Evolutionary conservation across 306 rosid genomes (phyloP).

Genomic region (Cajanus cajan): DNA sequence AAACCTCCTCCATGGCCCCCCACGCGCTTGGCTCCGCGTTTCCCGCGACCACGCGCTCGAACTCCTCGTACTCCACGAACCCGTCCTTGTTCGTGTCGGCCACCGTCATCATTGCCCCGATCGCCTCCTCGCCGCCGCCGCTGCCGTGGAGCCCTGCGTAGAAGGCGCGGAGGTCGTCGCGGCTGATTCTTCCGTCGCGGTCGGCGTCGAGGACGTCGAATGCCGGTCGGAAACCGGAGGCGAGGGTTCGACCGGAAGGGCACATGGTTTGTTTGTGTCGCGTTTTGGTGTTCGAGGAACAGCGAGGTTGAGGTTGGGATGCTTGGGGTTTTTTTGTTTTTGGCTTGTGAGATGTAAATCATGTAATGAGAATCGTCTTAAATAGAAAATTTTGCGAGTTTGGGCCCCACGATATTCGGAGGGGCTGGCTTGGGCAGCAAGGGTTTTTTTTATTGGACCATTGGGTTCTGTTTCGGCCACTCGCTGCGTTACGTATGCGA

Average conservation of each 20-base stretch:
- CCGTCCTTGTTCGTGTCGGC: conserved; percentile 86
- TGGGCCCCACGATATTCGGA: conserved; percentile 20
- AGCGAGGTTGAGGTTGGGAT: no score
- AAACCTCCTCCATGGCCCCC: conserved; percentile 78
- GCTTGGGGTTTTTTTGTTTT: not conserved
- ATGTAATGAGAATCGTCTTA: not conserved
- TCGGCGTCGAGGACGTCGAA: conserved; percentile 78
- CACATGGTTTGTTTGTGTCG: conserved; percentile 41
- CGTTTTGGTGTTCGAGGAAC: not conserved
- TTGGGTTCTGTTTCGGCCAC: not conserved
- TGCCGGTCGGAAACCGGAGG: conserved; percentile 56
- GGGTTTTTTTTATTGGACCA: not conserved
- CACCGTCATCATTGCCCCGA: conserved; percentile 65
- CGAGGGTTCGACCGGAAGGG: conserved; percentile 48
- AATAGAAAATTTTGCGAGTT: not conserved
- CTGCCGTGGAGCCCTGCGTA: conserved; percentile 35
- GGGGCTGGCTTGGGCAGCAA: conserved; percentile 20
- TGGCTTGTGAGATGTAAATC: not conserved
- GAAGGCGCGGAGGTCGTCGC: conserved; percentile 71
- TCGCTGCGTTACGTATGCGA: not conserved
- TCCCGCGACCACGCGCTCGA: conserved; percentile 62
- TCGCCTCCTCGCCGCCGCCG: conserved; percentile 48
- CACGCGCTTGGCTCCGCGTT: conserved; percentile 23
- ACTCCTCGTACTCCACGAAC: conserved; percentile 85
- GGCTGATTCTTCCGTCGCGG: conserved; percentile 77